Evolutionary conservation across 192 early-diverging fungal genomes (phyloP).

Genomic region (Coemansia sp.): DNA sequence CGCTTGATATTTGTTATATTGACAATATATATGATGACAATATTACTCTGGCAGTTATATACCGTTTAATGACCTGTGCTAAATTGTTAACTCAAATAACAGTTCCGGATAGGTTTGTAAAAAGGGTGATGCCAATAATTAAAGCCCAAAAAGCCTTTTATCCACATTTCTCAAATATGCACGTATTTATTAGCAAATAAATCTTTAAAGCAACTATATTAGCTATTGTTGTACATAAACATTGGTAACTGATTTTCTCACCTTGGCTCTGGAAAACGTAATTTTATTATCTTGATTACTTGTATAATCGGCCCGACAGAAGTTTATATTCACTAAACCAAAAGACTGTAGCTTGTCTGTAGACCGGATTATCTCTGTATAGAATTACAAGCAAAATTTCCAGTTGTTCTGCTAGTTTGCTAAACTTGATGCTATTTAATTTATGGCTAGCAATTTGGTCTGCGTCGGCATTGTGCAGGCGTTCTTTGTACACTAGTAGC

Average conservation of each 20-base stretch:
- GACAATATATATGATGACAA: not conserved
- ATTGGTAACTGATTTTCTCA: not conserved
- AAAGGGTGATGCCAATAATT: not conserved
- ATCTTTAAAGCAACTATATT: too few relatives aligned
- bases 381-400: not conserved
- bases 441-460: not conserved
- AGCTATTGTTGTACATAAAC: not conserved
- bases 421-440: not conserved
- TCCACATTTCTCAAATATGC: not conserved
- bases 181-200: too few relatives aligned
- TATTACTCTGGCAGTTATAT: not conserved
- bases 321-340: too few relatives aligned
- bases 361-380: too few relatives aligned
- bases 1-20: not conserved
- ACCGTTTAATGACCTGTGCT: not conserved
- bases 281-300: not conserved
- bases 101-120: not conserved
- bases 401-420: not conserved
- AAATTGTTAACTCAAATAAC: not conserved
- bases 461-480: too few relatives aligned
- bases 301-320: not conserved
- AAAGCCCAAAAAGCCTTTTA: not conserved
- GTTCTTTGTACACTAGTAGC: too few relatives aligned
- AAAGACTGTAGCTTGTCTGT: too few relatives aligned
- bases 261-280: not conserved